Conservation (phyloP, 768 basidiomycete species). For the Podaxis sp. region DNA sequence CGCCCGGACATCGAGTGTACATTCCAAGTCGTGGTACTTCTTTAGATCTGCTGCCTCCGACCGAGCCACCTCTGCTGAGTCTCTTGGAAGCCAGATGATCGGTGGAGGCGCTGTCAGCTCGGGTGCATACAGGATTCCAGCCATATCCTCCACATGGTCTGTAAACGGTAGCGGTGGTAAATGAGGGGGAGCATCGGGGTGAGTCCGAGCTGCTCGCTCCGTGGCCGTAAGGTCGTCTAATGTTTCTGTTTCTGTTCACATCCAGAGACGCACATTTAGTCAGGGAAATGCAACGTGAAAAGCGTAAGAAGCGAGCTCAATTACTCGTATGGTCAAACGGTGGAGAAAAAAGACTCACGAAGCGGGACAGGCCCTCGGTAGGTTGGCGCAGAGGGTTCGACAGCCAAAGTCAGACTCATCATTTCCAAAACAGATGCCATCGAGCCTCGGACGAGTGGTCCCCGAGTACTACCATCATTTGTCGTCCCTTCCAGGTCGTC, state of each 20-base stretch:
- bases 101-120: constrained; percentile 75
- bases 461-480: constrained; percentile 37
- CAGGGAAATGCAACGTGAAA: not conserved
- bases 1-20: constrained; percentile 64
- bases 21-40: constrained; percentile 66
- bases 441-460: constrained; percentile 56
- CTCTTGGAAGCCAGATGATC: constrained; percentile 83
- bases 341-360: constrained; percentile 37
- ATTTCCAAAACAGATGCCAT: constrained; percentile 82
- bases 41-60: constrained; percentile 75
- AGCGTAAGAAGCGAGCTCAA: constrained; percentile 1
- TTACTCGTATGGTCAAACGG: constrained; percentile 7
- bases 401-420: constrained; percentile 77
- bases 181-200: constrained; percentile 73
- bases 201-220: constrained; percentile 71
- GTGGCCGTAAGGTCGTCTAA: constrained; percentile 80
- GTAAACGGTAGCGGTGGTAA: constrained; percentile 65
- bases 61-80: constrained; percentile 65
- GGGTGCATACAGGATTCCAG: constrained; percentile 75
- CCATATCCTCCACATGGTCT: constrained; percentile 75
- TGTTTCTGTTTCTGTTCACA: constrained; percentile 58
- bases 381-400: constrained; percentile 57
- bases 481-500: constrained; percentile 50
- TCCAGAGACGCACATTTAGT: not conserved
- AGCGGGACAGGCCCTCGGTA: constrained; percentile 61